Base-by-base conservation (phyloP, 129 eudicot species). In the Flaveria brownii region DNA sequence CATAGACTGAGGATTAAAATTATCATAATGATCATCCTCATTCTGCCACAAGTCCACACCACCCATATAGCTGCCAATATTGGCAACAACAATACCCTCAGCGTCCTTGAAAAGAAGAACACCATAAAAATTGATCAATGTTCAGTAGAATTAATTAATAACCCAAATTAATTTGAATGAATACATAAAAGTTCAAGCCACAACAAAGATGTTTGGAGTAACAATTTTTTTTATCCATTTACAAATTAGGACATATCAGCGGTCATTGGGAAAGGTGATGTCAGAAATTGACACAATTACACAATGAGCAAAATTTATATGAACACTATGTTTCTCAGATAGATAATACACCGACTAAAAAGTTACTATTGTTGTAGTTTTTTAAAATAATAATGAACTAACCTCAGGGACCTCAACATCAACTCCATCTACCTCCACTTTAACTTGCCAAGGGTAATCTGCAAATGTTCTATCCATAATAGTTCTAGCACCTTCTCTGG, bases 11-110 rank as follows among this genome's bases (percentile, higher is more conserved):
- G 98, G 98, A 81, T 93, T 96, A 83, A 93, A 89, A 73, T 88
- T 93, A 69, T 91, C 97, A 39, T 78, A 89, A 28, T 75, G 88
- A 64, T 93, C 98, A 86, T 93, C 98, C 78, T 93, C 98, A 84
- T 93, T 91, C 68, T 91, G 96, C 98, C 98, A 93, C 85, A 93
- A 85, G 79, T 93, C 98, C 72, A 93, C 98, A n/a, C 98, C 98
- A n/a, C 98, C 98, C 98, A 93, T 93, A 65, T 93, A 93, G 82
- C 98, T 93, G 57, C 98, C 98, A 63, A 93, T 93, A 76, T 93
- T 93, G 20, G 91, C 97, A 61, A 93, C 98, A 72, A 93, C 96
- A 77, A 93, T 91, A 80, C 98, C 98, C 82, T 93, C 98, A 0
- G 98, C 97, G 87, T 93, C 98, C 98, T 43, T 93, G 55, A 36